A percentile compares a stretch with the other conserved stretches of the same genome.
Conservation (phyloP, 495 filamentous ascomycete species). For the Talaromyces adpressus region DNA sequence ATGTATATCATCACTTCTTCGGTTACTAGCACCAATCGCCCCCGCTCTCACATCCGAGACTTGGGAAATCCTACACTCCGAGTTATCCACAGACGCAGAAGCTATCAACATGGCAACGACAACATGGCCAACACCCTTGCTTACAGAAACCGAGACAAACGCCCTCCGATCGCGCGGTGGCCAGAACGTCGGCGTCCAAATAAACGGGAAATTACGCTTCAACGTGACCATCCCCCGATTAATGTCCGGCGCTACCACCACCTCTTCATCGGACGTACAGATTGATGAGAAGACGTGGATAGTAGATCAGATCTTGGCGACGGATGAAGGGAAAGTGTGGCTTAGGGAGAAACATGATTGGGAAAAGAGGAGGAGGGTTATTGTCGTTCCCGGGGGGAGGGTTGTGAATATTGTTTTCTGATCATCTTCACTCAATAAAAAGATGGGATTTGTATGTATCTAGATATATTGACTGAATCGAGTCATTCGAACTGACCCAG, state of each 20-base stretch:
- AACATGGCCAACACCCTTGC: slow-evolving; percentile 44
- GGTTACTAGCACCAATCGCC: slow-evolving; percentile 68
- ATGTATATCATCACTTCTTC: slow-evolving; percentile 46
- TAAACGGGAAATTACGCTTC: slow-evolving; percentile 69
- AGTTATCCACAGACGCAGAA: not conserved
- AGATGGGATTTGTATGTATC: not conserved
- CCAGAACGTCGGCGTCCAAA: slow-evolving; percentile 56
- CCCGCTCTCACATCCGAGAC: slow-evolving; percentile 75
- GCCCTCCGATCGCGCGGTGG: slow-evolving; percentile 33
- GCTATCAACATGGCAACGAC: slow-evolving; percentile 35
- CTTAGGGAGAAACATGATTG: slow-evolving; percentile 40
- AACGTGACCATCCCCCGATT: slow-evolving; percentile 48
- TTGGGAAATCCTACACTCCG: slow-evolving; percentile 53
- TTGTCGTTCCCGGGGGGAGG: slow-evolving; percentile 42
- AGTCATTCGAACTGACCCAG: not conserved
- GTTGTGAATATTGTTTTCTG: slow-evolving; percentile 44
- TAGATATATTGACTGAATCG: too few species aligned
- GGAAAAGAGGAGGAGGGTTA: slow-evolving; percentile 36
- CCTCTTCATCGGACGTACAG: not conserved
- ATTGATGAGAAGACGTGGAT: slow-evolving; percentile 45
- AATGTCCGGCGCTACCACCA: slow-evolving; percentile 14
- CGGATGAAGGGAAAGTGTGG: slow-evolving; percentile 38
- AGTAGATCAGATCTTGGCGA: slow-evolving; percentile 41
- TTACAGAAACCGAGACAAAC: slow-evolving; percentile 38
- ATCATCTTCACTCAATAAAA: not conserved